phyloP scores from a whole-genome alignment of 2,329 filamentous ascomycete genomes.

The Colletotrichum liriopes region DNA sequence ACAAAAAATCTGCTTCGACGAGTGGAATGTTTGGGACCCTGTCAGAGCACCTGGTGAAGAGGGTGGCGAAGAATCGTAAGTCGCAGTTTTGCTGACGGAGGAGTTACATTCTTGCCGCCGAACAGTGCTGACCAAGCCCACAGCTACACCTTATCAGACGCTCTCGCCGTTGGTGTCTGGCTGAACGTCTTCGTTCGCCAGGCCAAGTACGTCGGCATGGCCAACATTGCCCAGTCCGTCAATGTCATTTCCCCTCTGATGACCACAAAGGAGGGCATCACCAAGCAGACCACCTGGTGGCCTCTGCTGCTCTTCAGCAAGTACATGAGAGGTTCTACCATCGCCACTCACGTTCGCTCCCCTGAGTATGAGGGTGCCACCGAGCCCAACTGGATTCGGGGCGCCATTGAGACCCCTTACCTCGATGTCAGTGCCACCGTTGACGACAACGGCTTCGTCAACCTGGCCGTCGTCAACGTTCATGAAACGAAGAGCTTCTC shows the following conservation, averaged over 20 bases:
- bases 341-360: constrained; percentile 76
- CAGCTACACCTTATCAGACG: constrained; percentile 80
- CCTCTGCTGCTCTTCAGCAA: constrained; percentile 76
- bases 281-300: constrained; percentile 84
- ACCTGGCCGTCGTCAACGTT: constrained; percentile 82
- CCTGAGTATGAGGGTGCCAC: constrained; percentile 78
- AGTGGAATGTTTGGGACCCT: constrained; percentile 90
- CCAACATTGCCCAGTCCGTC: constrained; percentile 83
- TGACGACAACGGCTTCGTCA: constrained; percentile 72
- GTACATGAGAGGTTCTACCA: constrained; percentile 79
- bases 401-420: constrained; percentile 78
- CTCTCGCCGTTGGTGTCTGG: constrained; percentile 81
- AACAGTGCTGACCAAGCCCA: background rate
- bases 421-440: constrained; percentile 77
- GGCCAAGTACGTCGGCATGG: constrained; percentile 80
- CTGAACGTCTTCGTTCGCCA: constrained; percentile 85
- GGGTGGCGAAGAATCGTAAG: constrained; percentile 76
- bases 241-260: constrained; percentile 86
- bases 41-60: constrained; percentile 78
- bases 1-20: constrained; percentile 85
- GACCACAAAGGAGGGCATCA: constrained; percentile 75
- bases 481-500: constrained; percentile 73
- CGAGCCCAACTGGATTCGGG: constrained; percentile 75
- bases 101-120: too few species aligned
- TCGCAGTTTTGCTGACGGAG: constrained; percentile 8